Evolutionary conservation across 805 yeast genomes (phyloP).

Genomic region (Phaffomyces opuntiae): DNA sequence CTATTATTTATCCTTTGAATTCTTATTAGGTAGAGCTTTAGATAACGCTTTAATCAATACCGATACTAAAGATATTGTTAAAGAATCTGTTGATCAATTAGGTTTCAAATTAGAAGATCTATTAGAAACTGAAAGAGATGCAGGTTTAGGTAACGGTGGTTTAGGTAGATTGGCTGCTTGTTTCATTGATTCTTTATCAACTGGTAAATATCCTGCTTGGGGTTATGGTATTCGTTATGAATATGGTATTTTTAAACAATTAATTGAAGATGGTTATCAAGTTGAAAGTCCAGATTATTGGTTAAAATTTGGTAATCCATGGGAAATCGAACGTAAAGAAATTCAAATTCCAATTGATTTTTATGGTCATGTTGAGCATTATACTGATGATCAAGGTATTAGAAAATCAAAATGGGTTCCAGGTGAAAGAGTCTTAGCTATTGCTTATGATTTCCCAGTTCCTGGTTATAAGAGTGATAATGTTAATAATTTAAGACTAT

Average conservation of each 20-base stretch:
- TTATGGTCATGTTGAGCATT: slow-evolving; percentile 59
- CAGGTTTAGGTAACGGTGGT: slow-evolving; percentile 94
- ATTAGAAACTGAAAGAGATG: slow-evolving; percentile 83
- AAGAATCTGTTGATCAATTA: slow-evolving; percentile 53
- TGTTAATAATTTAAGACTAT: slow-evolving; percentile 82
- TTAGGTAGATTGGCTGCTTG: slow-evolving; percentile 93
- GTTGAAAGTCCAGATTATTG: slow-evolving; percentile 94
- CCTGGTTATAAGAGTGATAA: slow-evolving; percentile 82
- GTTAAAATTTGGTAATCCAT: slow-evolving; percentile 83
- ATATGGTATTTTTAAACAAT: slow-evolving; percentile 89
- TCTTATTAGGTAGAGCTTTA: slow-evolving; percentile 90
- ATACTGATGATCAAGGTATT: slow-evolving; percentile 43
- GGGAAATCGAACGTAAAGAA: slow-evolving; percentile 87
- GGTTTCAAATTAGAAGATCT: slow-evolving; percentile 88
- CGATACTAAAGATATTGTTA: slow-evolving; percentile 54
- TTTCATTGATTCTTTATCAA: slow-evolving; percentile 80
- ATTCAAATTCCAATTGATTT: slow-evolving; percentile 87
- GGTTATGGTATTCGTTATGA: slow-evolving; percentile 92
- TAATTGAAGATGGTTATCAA: slow-evolving; percentile 85
- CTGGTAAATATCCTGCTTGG: slow-evolving; percentile 90
- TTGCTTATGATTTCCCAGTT: slow-evolving; percentile 86
- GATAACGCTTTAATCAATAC: slow-evolving; percentile 89
- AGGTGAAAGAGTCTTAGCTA: slow-evolving; percentile 84
- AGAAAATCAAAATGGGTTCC: slow-evolving; percentile 71
- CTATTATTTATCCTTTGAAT: slow-evolving; percentile 81